Percentiles rank a stretch among this genome's conserved stretches.
These are phyloP conservation scores for Cyamopsis tetragonoloba DNA, from an alignment of 306 rosid species.

Conservation along the genomic window DNA sequence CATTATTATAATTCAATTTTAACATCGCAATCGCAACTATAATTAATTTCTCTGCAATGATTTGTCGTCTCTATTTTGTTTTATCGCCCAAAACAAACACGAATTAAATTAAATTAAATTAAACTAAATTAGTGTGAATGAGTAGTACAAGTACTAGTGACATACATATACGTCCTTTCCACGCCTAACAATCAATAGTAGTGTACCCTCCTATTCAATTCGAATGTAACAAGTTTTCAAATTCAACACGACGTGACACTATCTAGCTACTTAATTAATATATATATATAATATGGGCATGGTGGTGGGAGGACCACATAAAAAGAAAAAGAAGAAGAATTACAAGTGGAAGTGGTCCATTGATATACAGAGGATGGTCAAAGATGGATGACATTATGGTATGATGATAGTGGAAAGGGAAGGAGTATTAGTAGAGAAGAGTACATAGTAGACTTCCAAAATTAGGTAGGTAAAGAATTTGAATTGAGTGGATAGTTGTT, in stretches of 20 bases:
- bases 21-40: background rate
- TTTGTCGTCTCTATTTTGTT: background rate
- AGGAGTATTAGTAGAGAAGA: too few relatives aligned
- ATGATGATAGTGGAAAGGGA: conserved; percentile 18
- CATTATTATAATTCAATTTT: too few relatives aligned
- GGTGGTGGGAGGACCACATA: conserved; percentile 25
- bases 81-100: background rate
- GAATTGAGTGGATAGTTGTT: conserved; percentile 21
- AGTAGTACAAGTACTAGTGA: background rate
- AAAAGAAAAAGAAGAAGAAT: too few relatives aligned
- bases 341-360: conserved; percentile 25
- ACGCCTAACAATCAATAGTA: background rate
- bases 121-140: background rate
- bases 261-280: too few relatives aligned
- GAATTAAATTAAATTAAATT: background rate
- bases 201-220: background rate
- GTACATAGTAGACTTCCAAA: conserved; percentile 31
- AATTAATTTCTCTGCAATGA: background rate
- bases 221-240: conserved; percentile 5
- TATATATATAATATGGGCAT: conserved; percentile 5
- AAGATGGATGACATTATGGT: conserved; percentile 14
- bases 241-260: background rate
- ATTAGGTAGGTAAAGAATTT: conserved; percentile 15
- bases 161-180: conserved; percentile 18
- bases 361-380: conserved; percentile 21